Base-by-base conservation (phyloP, 2,329 filamentous ascomycete species). In the Aspergillus spinulosporus region DNA sequence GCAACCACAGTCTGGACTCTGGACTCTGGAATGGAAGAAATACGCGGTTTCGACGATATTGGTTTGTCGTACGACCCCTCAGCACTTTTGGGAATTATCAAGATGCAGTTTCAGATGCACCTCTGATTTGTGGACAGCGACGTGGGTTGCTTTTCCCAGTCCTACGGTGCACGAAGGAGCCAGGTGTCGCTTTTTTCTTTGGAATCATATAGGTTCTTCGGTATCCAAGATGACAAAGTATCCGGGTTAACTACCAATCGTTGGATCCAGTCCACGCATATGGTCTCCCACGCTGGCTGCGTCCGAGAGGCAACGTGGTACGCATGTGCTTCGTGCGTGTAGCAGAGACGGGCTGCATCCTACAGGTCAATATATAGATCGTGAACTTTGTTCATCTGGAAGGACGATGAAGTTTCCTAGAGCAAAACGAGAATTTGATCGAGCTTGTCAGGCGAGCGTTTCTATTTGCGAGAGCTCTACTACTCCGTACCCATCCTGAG, bases 221-320 rank as follows among this genome's bases (percentile, higher is more conserved):
- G 21, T 21, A 21, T 21, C 21, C 21, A 21, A 21, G 21, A 34
- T 34, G 6, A 11, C 6, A 34, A 45, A 44, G 28, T 52, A 55
- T 54, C 55, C 50, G 42, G 57, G 60, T 56, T 11, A 9, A n/a
- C 29, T 47, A 46, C 14, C 14, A 32, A 50, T 50, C 5, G 14
- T 21, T 48, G 32, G 21, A 31, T 21, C 21, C 21, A 21, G 32
- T 42, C 51, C 51, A 54, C 49, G 52, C 37, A 37, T 37, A 40
- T 26, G 49, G 4, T 6, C 42, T 32, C 28, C 34, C 49, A 53
- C 42, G 31, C 51, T 47, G 52, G 49, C 40, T 29, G 55, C 49
- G 34, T 44, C 29, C 29, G 36, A 34, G 42, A 43, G 32, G 28
- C 57, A 60, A 52, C 56, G 55, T 60, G 57, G 57, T 48, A 40